Percentiles rank a stretch among this genome's conserved stretches.
Conservation (phyloP, 805 yeast species). For the Candida bentonensis region DNA sequence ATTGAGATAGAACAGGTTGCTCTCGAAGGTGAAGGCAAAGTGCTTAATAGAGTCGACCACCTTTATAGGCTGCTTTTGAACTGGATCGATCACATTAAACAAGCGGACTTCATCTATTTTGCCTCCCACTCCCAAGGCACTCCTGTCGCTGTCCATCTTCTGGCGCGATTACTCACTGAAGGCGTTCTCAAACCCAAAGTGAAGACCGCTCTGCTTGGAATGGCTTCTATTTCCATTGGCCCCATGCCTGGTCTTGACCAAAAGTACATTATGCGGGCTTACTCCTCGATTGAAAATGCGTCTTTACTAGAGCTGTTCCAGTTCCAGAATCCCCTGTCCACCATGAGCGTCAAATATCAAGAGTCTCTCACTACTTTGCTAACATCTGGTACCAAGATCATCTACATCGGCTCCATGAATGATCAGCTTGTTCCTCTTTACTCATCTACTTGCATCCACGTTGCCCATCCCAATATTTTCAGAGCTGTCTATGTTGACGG, state of each 20-base stretch:
- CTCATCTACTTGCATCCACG: slow-evolving; percentile 70
- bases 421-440: slow-evolving; percentile 91
- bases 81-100: slow-evolving; percentile 40
- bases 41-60: slow-evolving; percentile 71
- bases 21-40: slow-evolving; percentile 83
- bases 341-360: slow-evolving; percentile 57
- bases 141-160: slow-evolving; percentile 70
- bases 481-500: slow-evolving; percentile 85
- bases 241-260: slow-evolving; percentile 89
- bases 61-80: slow-evolving; percentile 58
- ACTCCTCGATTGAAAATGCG: slow-evolving; percentile 79
- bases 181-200: slow-evolving; percentile 28
- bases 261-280: slow-evolving; percentile 69
- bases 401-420: slow-evolving; percentile 78
- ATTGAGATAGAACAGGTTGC: slow-evolving; percentile 78
- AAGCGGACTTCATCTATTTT: slow-evolving; percentile 75
- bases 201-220: slow-evolving; percentile 61
- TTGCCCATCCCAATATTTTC: slow-evolving; percentile 78
- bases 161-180: slow-evolving; percentile 53
- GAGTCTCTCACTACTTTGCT: slow-evolving; percentile 54
- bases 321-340: slow-evolving; percentile 62
- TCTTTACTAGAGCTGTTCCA: slow-evolving; percentile 78
- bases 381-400: slow-evolving; percentile 56
- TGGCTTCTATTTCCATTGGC: slow-evolving; percentile 94
- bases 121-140: slow-evolving; percentile 96